These are phyloP conservation scores for Penicillium samsonianum DNA, from an alignment of 495 filamentous ascomycete genomes.

Conservation along the genomic window DNA sequence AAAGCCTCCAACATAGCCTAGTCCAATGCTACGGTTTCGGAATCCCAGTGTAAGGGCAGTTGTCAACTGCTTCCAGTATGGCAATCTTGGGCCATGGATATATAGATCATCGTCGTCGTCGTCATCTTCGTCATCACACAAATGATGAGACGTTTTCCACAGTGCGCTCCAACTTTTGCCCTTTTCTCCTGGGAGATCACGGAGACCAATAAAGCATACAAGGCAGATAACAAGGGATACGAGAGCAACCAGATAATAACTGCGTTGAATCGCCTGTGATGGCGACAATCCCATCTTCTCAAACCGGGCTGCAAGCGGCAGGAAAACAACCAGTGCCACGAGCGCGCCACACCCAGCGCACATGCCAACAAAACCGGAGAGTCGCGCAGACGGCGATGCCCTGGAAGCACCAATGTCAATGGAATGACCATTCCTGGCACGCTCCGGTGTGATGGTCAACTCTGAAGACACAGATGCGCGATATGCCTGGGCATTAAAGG, in stretches of 20 bases:
- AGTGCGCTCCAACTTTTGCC: constrained; percentile 64
- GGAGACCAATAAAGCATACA: constrained; percentile 78
- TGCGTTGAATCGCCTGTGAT: constrained; percentile 67
- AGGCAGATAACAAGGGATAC: constrained; percentile 71
- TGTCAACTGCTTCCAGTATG: constrained; percentile 49
- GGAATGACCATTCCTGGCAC: constrained; percentile 29
- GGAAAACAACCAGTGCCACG: constrained; percentile 74
- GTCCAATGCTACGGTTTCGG: constrained; percentile 70
- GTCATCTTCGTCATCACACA: constrained; percentile 5
- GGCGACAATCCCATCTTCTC: constrained; percentile 64
- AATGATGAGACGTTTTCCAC: constrained; percentile 19
- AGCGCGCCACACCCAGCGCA: constrained; percentile 93
- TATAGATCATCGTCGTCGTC: constrained; percentile 3
- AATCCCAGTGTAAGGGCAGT: constrained; percentile 74
- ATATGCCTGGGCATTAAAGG: constrained; percentile 17
- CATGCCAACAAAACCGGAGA: constrained; percentile 88
- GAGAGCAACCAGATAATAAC: constrained; percentile 80
- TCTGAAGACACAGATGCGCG: constrained; percentile 61
- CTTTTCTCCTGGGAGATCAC: constrained; percentile 74
- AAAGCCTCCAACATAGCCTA: constrained; percentile 92
- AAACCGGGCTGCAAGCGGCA: constrained; percentile 83
- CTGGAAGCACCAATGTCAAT: constrained; percentile 14
- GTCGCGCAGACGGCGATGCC: constrained; percentile 53
- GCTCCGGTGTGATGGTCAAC: constrained; percentile 61
- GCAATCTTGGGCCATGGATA: constrained; percentile 12